Evolutionary conservation across 139 green algal genomes (phyloP), one percentile per base, ranked within the genome.

Genomic region (Chlamydomonas schloesseri): DNA sequence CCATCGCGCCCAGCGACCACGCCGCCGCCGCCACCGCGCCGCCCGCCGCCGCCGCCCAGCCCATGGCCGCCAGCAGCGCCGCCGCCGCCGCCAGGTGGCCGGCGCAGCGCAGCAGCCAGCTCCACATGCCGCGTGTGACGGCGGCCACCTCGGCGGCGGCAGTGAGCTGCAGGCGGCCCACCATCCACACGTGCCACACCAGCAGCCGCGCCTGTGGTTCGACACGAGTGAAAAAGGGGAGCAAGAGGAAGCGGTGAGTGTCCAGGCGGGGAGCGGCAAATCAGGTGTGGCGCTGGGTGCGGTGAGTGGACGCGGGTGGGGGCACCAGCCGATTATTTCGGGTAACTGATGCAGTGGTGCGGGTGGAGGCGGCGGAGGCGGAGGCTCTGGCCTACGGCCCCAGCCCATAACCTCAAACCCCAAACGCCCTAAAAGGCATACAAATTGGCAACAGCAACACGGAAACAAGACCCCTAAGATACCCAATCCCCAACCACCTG

Each of bases 181-280:
- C 73, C 65, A 88, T 82, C 83, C 83, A 88, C 26, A 81, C 64
- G 64, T 88, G 83, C 83, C 83, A 88, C 60, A 88, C 83, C 31
- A 88, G 83, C 83, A 88, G 73, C 46, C 83, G 73, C 47, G 65
- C 58, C 72, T 82, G 72, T 0, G 28, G n/a, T 50, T n/a, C n/a
- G n/a, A n/a, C n/a, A n/a, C n/a, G n/a, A n/a, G n/a, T n/a, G n/a
- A n/a, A n/a, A n/a, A n/a, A n/a, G n/a, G n/a, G n/a, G n/a, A n/a
- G n/a, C n/a, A n/a, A n/a, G n/a, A n/a, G n/a, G n/a, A n/a, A n/a
- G n/a, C n/a, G n/a, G n/a, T n/a, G n/a, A n/a, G n/a, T n/a, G n/a
- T n/a, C n/a, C n/a, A n/a, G n/a, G n/a, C n/a, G n/a, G n/a, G n/a
- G n/a, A n/a, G n/a, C n/a, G n/a, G n/a, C n/a, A n/a, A n/a, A n/a